Base-by-base conservation (phyloP, 2,329 filamentous ascomycete species). In the Pyrenochaeta sp. region DNA sequence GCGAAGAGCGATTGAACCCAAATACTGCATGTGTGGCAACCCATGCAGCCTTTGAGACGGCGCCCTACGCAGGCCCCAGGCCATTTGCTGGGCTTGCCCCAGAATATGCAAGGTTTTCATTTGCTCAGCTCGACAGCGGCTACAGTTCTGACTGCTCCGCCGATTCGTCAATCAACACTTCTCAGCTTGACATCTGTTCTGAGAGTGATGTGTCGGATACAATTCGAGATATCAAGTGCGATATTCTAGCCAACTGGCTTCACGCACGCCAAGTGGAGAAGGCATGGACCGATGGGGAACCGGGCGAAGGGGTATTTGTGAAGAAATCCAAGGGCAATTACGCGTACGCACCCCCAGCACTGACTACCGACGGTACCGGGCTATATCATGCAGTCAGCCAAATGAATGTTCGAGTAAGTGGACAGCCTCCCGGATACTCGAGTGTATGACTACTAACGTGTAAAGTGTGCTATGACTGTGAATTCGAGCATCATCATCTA, bases 401-500 rank as follows among this genome's bases (percentile, higher is more conserved):
- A 19, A 71, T 88, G 59, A 87, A 88, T 60, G 84, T 87, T 54
- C 78, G 80, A 70, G 85, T 86, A 78, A 63, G 81, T 63, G 19
- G n/a, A 8, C 51, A 50, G n/a, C 40, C 32, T 6, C 6, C 2
- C 9, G 25, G 10, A 9, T 9, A 1, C 43, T 36, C 24, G 6
- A 12, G 39, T 32, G 22, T 22, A 54, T n/a, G 2, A 32, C 13
- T 28, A n/a, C 57, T 63, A 46, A 72, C 57, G 34, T n/a, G 7
- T 13, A 30, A 5, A 89, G 85, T 86, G 84, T 66, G 88, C 88
- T 50, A 88, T 90, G 84, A 91, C 88, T 3, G 81, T 90, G 62
- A 88, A 86, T 69, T 90, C 88, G 3, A 81, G 83, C 57, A 84
- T 90, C 40, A 87, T 90, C 67, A 84, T 85, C 28, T 64, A 69